Evolutionary conservation across 805 yeast genomes (phyloP).

Genomic region (Metschnikowia noctiluminum): DNA sequence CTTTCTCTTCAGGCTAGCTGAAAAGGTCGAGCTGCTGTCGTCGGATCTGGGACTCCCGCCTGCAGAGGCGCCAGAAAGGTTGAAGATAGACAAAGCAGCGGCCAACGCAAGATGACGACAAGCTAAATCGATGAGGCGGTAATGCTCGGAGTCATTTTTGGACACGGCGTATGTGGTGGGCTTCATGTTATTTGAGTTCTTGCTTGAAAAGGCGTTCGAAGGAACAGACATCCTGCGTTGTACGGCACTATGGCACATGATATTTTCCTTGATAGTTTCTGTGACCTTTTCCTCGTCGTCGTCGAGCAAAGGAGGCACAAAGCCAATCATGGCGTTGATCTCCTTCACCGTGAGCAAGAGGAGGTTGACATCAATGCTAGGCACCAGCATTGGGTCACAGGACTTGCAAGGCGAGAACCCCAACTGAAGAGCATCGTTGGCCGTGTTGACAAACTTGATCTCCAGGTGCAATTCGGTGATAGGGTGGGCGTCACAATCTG

Average conservation of each 20-base stretch:
- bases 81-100: constrained; percentile 50
- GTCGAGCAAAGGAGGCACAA: constrained; percentile 48
- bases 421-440: constrained; percentile 38
- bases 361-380: constrained; percentile 44
- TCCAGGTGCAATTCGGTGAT: constrained; percentile 43
- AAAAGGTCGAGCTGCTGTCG: constrained; percentile 1
- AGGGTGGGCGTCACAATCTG: constrained; percentile 58
- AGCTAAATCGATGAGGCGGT: constrained; percentile 68
- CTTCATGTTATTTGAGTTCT: constrained; percentile 1
- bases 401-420: constrained; percentile 52
- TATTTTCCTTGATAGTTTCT: constrained; percentile 35
- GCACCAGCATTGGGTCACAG: constrained; percentile 51
- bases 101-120: constrained; percentile 82
- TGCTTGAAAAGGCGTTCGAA: constrained; percentile 19
- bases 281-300: constrained; percentile 42
- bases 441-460: constrained; percentile 41
- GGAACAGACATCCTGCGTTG: constrained; percentile 31
- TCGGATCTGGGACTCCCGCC: constrained; percentile 23
- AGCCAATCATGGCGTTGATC: constrained; percentile 58
- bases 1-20: constrained; percentile 7
- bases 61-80: constrained; percentile 16
- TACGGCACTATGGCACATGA: constrained; percentile 23
- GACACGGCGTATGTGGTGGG: constrained; percentile 28
- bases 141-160: constrained; percentile 65
- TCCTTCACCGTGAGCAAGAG: constrained; percentile 48